These are phyloP conservation scores for Mycena indigotica DNA, from an alignment of 768 basidiomycete genomes.

Conservation along the genomic window DNA sequence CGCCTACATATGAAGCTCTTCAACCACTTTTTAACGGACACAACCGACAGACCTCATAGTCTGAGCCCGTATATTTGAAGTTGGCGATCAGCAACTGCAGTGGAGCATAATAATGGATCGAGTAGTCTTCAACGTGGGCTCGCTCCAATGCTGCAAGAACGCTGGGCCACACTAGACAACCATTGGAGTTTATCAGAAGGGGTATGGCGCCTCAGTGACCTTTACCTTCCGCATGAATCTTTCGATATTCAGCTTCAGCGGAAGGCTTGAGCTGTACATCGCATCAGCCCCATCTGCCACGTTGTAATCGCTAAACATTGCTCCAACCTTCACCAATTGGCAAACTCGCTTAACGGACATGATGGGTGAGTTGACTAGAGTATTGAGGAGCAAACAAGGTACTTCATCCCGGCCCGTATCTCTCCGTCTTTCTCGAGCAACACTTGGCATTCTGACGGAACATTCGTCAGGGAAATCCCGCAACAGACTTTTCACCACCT, in stretches of 20 bases:
- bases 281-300: constrained; percentile 2
- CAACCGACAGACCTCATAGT: constrained; percentile 45
- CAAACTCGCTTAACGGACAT: constrained; percentile 56
- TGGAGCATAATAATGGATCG: constrained; percentile 68
- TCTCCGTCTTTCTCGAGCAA: no score
- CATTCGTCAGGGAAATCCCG: no score
- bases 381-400: not conserved
- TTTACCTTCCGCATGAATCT: constrained; percentile 57
- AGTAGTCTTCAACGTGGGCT: constrained; percentile 73
- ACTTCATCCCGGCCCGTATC: not conserved
- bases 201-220: no score
- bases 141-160: constrained; percentile 65
- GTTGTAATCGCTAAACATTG: no score
- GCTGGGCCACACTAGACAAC: constrained; percentile 74
- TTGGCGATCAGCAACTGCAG: constrained; percentile 72
- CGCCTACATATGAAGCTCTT: not conserved
- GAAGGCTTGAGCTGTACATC: constrained; percentile 54
- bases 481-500: no score
- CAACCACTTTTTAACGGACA: not conserved
- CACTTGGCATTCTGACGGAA: no score
- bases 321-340: constrained; percentile 68
- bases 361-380: constrained; percentile 29
- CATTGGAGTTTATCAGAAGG: no score
- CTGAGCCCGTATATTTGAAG: constrained; percentile 71
- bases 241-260: constrained; percentile 52